Conservation (phyloP, 1,284 basidiomycete genomes). For the Rhodotorula sp. region DNA sequence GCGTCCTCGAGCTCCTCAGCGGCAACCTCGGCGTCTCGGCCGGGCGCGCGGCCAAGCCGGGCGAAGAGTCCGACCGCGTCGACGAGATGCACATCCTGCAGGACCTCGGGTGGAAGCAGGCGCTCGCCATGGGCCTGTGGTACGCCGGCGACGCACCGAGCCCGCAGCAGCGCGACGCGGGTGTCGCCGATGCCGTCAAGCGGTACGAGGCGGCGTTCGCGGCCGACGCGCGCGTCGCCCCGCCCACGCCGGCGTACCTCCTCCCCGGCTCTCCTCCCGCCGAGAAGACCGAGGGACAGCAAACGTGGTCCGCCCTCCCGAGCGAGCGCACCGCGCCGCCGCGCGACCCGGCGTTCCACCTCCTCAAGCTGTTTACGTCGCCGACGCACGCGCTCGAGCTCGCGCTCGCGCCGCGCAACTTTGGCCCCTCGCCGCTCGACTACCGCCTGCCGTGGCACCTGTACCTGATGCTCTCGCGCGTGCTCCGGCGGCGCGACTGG, state of each 20-base stretch:
- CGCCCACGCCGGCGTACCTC: slow-evolving; percentile 71
- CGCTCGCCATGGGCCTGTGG: slow-evolving; percentile 90
- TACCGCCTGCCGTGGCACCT: slow-evolving; percentile 89
- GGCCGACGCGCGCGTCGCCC: slow-evolving; percentile 47
- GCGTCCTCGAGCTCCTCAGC: slow-evolving; percentile 80
- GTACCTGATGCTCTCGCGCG: slow-evolving; percentile 81
- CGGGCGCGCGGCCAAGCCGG: slow-evolving; percentile 52
- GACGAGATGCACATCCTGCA: slow-evolving; percentile 74
- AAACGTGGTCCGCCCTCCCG: neutral
- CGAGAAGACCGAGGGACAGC: neutral
- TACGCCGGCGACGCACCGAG: slow-evolving; percentile 69
- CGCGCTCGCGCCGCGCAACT: slow-evolving; percentile 66
- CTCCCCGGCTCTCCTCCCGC: neutral
- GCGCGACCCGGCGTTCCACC: slow-evolving; percentile 74
- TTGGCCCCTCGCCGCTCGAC: slow-evolving; percentile 73
- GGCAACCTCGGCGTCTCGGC: slow-evolving; percentile 70
- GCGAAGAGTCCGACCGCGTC: slow-evolving; percentile 58
- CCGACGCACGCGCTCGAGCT: slow-evolving; percentile 56
- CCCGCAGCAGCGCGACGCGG: neutral
- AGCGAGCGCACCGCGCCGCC: slow-evolving; percentile 38
- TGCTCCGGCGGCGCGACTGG: slow-evolving; percentile 80
- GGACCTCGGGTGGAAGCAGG: slow-evolving; percentile 91
- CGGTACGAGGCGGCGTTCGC: slow-evolving; percentile 60
- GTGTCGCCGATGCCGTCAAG: slow-evolving; percentile 62
- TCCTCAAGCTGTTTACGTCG: slow-evolving; percentile 74